Base-by-base conservation (phyloP, 2,329 filamentous ascomycete genomes). In the Lecanicillium sp. region DNA sequence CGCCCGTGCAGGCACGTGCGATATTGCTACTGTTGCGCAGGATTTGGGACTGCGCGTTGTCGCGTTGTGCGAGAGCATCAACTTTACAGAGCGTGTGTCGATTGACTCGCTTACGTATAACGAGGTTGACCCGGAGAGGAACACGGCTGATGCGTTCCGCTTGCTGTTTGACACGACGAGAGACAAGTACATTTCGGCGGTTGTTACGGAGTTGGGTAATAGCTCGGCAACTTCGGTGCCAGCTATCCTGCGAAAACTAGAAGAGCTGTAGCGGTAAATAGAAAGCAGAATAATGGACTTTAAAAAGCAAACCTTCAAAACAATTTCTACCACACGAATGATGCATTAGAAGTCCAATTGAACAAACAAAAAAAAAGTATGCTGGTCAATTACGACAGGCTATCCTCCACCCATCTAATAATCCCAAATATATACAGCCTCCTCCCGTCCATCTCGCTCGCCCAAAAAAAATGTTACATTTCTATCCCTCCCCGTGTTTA, bases 81-180 rank as follows among this genome's bases (percentile, higher is more conserved):
- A 96, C 63, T 95, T 96, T 58, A 92, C 52, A 20, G 75, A 65
- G 80, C 82, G 87, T 42, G 86, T 95, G 9, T 85, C 87, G 6
- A 78, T 94, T 12, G 92, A 96, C 62, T 90, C 87, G 17, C 85
- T 96, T 48, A 90, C 92, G 30, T 82, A 87, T 53, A 98, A 98
- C 59, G 92, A 98, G 66, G 82, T 95, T 45, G 88, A 63, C 73
- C 89, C 58, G 54, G 86, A 61, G 77, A 83, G 59, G 71, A 86
- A 63, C 63, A 65, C 69, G 13, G 62, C 64, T 14, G 65, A 66
- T 29, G 63, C 60, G 4, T 75, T 78, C 55, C 61, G 75, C 14
- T 72, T 95, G 43, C 78, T 96, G 62, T 95, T 94, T 55, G 92
- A 98, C 58, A 85, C 90, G 34, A 98, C 92, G 1, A 84, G 83